These are phyloP conservation scores for Populus hybrid DNA, from an alignment of 441 rosid species.

Conservation along the genomic window DNA sequence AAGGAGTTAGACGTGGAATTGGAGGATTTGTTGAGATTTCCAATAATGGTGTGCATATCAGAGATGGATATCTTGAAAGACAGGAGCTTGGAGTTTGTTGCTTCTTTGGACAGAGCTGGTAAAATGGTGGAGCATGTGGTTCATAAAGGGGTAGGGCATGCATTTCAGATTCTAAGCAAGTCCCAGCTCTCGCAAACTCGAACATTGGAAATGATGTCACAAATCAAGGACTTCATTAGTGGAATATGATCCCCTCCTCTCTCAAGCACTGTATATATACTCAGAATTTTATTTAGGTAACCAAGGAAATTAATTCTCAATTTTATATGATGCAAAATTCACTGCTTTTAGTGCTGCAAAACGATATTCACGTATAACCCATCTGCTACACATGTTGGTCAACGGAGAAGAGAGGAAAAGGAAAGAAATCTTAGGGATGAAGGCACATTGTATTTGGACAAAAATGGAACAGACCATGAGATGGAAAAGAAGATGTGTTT, in stretches of 20 bases:
- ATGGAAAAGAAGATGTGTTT: too few species aligned
- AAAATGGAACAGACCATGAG: too few species aligned
- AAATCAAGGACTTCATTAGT: conserved; percentile 43
- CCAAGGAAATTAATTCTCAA: too few species aligned
- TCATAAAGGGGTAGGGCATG: conserved; percentile 78
- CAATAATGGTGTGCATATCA: conserved; percentile 56
- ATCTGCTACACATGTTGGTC: too few species aligned
- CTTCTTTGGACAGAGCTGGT: conserved; percentile 29
- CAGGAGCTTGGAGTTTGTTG: conserved; percentile 51
- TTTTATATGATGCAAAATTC: too few species aligned
- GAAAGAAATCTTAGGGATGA: too few species aligned
- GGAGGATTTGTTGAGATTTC: conserved; percentile 19
- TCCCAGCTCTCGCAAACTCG: conserved; percentile 47
- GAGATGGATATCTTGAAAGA: conserved; percentile 73
- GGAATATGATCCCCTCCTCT: neutral
- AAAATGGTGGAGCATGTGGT: conserved; percentile 42
- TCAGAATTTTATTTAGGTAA: too few species aligned
- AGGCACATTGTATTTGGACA: too few species aligned
- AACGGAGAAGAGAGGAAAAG: too few species aligned
- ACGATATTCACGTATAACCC: too few species aligned
- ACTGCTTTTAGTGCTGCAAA: too few species aligned
- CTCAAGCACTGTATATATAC: neutral
- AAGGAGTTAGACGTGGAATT: conserved; percentile 12
- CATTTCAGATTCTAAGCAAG: conserved; percentile 65
- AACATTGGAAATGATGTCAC: conserved; percentile 52